These are phyloP conservation scores for Metschnikowia orientalis DNA, from an alignment of 805 yeast species.

Conservation along the genomic window DNA sequence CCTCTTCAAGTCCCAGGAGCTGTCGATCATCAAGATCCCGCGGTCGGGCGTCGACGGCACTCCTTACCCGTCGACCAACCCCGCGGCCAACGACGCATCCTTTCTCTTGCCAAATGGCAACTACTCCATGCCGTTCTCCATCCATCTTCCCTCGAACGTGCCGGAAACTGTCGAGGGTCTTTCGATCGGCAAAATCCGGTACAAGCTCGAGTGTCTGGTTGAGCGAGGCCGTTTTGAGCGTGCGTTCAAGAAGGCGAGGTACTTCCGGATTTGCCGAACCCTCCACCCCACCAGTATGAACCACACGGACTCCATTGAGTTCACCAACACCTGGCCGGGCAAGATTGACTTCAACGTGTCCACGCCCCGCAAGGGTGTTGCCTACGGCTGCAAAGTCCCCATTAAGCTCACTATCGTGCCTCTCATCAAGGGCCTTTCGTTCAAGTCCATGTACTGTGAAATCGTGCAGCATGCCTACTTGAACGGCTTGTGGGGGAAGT, in stretches of 20 bases:
- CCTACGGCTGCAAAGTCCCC: conserved; percentile 43
- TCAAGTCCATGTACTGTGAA: conserved; percentile 31
- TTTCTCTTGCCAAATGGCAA: conserved; percentile 49
- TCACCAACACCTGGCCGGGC: conserved; percentile 50
- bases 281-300: conserved; percentile 37
- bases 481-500: conserved; percentile 27
- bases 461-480: conserved; percentile 37
- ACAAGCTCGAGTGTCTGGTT: conserved; percentile 39
- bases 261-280: conserved; percentile 42
- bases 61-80: conserved; percentile 21
- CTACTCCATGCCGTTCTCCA: conserved; percentile 46
- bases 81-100: conserved; percentile 17
- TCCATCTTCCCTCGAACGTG: conserved; percentile 42
- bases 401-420: conserved; percentile 44
- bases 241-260: conserved; percentile 29
- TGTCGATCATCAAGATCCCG: conserved; percentile 25
- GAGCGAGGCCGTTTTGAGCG: conserved; percentile 44
- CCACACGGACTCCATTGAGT: conserved; percentile 41
- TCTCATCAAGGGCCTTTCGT: conserved; percentile 39
- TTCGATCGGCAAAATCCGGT: conserved; percentile 37
- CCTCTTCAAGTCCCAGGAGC: conserved; percentile 13
- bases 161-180: conserved; percentile 52
- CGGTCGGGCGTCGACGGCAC: conserved; percentile 41
- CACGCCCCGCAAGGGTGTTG: conserved; percentile 41
- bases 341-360: conserved; percentile 48